Conservation (phyloP, 2,329 filamentous ascomycete genomes). For the Exophiala sp. region DNA sequence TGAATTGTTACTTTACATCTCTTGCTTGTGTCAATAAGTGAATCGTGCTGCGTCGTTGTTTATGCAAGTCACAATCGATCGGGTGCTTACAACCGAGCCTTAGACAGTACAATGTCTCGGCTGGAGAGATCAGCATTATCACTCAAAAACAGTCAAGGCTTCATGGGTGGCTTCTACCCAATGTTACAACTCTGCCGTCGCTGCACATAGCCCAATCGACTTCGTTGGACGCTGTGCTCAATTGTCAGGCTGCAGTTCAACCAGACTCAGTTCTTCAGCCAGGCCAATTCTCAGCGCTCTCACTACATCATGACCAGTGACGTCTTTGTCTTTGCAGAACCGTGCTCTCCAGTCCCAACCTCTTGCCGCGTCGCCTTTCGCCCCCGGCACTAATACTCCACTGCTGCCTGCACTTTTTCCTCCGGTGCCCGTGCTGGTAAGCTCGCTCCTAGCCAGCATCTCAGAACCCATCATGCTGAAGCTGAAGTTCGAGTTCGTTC, state of each 20-base stretch:
- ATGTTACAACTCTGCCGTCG: no score
- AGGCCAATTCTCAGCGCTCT: slow-evolving; percentile 68
- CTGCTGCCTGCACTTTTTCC: slow-evolving; percentile 53
- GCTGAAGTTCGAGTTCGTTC: slow-evolving; percentile 54
- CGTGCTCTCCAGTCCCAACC: slow-evolving; percentile 71
- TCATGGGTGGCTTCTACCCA: no score
- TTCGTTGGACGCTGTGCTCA: neutral
- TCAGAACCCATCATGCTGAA: slow-evolving; percentile 72
- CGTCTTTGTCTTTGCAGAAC: slow-evolving; percentile 50
- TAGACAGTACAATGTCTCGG: no score
- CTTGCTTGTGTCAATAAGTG: no score
- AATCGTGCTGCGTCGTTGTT: no score
- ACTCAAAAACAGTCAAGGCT: no score
- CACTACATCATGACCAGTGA: slow-evolving; percentile 67
- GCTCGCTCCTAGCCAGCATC: slow-evolving; percentile 61
- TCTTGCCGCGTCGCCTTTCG: slow-evolving; percentile 38
- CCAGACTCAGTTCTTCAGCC: slow-evolving; percentile 61
- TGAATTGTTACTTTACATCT: no score
- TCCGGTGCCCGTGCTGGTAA: slow-evolving; percentile 35
- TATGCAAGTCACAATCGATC: no score
- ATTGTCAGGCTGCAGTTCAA: slow-evolving; percentile 20
- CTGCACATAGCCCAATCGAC: no score
- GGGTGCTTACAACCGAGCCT: no score
- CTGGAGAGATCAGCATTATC: no score
- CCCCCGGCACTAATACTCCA: slow-evolving; percentile 40